These are phyloP conservation scores for Alternaria novae-zelandiae DNA, from an alignment of 2,329 filamentous ascomycete genomes.

Conservation along the genomic window DNA sequence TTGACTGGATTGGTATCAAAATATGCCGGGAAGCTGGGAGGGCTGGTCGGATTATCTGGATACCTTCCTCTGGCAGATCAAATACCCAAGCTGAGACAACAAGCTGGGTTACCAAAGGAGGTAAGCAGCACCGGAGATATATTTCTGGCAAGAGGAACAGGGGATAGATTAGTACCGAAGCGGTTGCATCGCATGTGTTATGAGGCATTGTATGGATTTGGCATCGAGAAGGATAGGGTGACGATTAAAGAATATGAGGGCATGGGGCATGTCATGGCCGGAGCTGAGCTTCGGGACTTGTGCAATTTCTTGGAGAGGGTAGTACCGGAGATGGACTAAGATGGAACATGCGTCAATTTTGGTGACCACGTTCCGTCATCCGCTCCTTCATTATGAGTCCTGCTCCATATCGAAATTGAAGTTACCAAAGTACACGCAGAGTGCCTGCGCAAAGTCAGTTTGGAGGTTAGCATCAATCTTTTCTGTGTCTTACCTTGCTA, in stretches of 20 bases:
- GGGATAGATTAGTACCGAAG: constrained; percentile 57
- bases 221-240: constrained; percentile 48
- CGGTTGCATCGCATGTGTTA: constrained; percentile 52
- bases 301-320: constrained; percentile 52
- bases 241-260: constrained; percentile 57
- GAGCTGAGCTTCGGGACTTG: constrained; percentile 55
- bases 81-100: constrained; percentile 49
- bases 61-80: constrained; percentile 54
- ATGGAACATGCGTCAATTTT: background rate
- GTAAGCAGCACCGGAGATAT: constrained; percentile 48
- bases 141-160: constrained; percentile 56
- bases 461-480: background rate
- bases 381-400: constrained; percentile 12
- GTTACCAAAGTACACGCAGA: constrained; percentile 65
- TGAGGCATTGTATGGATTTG: constrained; percentile 50
- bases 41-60: constrained; percentile 55
- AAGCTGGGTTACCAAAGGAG: constrained; percentile 42
- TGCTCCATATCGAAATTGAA: constrained; percentile 50
- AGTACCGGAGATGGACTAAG: constrained; percentile 35
- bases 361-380: background rate
- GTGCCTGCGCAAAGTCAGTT: constrained; percentile 47
- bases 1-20: constrained; percentile 52
- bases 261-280: constrained; percentile 54
- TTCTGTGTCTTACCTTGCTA: constrained; percentile 70
- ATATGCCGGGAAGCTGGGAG: constrained; percentile 50